These are phyloP conservation scores for Vanderwaltozyma yarrowii DNA, from an alignment of 805 yeast genomes.

Conservation along the genomic window DNA sequence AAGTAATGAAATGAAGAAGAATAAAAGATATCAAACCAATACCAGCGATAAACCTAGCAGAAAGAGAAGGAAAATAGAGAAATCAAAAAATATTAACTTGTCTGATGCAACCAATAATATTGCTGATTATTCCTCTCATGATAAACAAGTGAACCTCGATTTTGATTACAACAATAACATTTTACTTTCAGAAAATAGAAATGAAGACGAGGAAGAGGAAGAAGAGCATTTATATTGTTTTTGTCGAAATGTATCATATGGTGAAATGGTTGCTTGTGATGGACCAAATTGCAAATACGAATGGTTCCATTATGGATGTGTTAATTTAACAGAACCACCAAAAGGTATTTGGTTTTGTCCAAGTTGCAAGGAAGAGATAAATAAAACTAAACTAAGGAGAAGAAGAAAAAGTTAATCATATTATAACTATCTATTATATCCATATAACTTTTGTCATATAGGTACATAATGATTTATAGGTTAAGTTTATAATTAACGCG, in stretches of 20 bases:
- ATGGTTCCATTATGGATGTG: slow-evolving; percentile 96
- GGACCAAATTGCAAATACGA: slow-evolving; percentile 77
- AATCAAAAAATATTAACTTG: no score
- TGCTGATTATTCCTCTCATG: no score
- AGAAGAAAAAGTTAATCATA: slow-evolving; percentile 5
- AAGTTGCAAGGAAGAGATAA: slow-evolving; percentile 44
- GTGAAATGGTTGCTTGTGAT: slow-evolving; percentile 96
- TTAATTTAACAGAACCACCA: slow-evolving; percentile 80
- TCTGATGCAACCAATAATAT: no score
- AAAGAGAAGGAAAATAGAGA: no score
- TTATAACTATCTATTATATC: no score
- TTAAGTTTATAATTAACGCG: no score
- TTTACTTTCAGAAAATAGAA: slow-evolving; percentile 1
- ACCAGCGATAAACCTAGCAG: no score
- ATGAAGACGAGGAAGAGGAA: slow-evolving; percentile 30
- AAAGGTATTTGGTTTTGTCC: slow-evolving; percentile 94
- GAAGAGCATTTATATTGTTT: slow-evolving; percentile 74
- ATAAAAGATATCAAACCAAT: no score
- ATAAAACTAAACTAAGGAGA: slow-evolving; percentile 20
- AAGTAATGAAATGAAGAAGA: slow-evolving; percentile 11
- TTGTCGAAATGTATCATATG: slow-evolving; percentile 89
- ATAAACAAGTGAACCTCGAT: no score
- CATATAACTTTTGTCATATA: no score
- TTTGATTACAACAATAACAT: no score
- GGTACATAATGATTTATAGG: no score